Percentiles rank a stretch among this genome's conserved stretches.
phyloP scores from a whole-genome alignment of 345 rosid genomes.

The Ceriops decandra region DNA sequence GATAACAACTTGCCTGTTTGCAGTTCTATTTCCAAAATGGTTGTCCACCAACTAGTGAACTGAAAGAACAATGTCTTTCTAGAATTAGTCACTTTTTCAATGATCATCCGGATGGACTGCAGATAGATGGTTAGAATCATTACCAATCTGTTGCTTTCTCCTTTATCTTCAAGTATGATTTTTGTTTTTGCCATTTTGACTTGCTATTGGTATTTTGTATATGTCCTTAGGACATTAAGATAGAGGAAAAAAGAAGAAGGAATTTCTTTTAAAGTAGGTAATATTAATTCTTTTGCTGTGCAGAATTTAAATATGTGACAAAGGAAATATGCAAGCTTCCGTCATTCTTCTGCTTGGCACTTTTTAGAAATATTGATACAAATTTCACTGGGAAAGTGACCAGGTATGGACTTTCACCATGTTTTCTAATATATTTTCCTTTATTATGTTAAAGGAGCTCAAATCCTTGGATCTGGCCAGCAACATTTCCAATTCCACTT shows the following conservation, averaged over 20 bases:
- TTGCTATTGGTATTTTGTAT: not conserved
- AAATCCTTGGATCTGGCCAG: not conserved
- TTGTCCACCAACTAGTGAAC: conserved; percentile 23
- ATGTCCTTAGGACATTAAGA: not conserved
- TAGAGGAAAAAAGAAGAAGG: not conserved
- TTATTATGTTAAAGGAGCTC: not conserved
- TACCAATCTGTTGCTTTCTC: conserved; percentile 2
- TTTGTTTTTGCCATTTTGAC: not conserved
- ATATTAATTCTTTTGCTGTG: conserved; percentile 2
- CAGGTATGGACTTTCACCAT: conserved; percentile 44
- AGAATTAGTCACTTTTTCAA: conserved; percentile 19
- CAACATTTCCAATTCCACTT: not conserved
- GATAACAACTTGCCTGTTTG: not conserved
- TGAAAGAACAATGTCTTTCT: conserved; percentile 25
- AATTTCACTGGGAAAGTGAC: conserved; percentile 55
- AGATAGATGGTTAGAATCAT: conserved; percentile 21
- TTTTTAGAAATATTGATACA: conserved; percentile 69
- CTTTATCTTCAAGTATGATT: not conserved
- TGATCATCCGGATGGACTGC: conserved; percentile 21
- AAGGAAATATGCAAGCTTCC: conserved; percentile 88
- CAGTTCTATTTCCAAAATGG: conserved; percentile 35
- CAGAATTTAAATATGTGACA: conserved; percentile 23
- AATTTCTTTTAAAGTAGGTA: not conserved
- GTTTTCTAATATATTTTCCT: not conserved
- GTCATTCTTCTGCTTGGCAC: conserved; percentile 60